Evolutionary conservation across 345 rosid genomes (phyloP).

Genomic region (Melastoma malabathricum): DNA sequence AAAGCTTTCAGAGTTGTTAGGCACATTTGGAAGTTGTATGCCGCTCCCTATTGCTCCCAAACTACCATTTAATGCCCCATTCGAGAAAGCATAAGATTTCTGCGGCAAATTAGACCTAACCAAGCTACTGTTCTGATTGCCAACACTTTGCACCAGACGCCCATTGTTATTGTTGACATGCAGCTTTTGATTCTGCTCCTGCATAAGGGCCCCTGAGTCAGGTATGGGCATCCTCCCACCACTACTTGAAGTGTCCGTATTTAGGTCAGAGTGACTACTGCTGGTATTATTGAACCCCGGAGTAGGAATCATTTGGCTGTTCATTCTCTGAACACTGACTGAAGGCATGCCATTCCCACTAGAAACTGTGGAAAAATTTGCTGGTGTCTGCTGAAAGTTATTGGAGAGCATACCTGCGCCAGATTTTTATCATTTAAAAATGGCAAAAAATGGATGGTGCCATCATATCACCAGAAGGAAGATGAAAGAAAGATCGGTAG

Average conservation of each 20-base stretch:
- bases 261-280: conserved; percentile 45
- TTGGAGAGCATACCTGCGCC: conserved; percentile 49
- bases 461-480: conserved; percentile 7
- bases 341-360: conserved; percentile 60
- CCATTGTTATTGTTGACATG: conserved; percentile 49
- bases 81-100: conserved; percentile 50
- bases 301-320: conserved; percentile 86
- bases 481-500: conserved; percentile 5
- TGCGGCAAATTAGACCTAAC: conserved; percentile 59
- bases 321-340: conserved; percentile 44
- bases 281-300: conserved; percentile 56
- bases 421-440: not conserved
- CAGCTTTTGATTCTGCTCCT: conserved; percentile 58
- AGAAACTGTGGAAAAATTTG: conserved; percentile 51
- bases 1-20: conserved; percentile 46
- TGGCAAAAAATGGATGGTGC: conserved; percentile 1
- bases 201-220: conserved; percentile 46
- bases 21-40: conserved; percentile 36
- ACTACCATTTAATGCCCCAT: conserved; percentile 48
- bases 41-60: conserved; percentile 48
- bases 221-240: conserved; percentile 50
- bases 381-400: conserved; percentile 55
- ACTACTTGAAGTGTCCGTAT: conserved; percentile 50
- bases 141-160: conserved; percentile 51
- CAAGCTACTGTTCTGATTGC: conserved; percentile 55